phyloP scores from a whole-genome alignment of 352 stramenopile genomes.

The Pythium rishiriense region DNA sequence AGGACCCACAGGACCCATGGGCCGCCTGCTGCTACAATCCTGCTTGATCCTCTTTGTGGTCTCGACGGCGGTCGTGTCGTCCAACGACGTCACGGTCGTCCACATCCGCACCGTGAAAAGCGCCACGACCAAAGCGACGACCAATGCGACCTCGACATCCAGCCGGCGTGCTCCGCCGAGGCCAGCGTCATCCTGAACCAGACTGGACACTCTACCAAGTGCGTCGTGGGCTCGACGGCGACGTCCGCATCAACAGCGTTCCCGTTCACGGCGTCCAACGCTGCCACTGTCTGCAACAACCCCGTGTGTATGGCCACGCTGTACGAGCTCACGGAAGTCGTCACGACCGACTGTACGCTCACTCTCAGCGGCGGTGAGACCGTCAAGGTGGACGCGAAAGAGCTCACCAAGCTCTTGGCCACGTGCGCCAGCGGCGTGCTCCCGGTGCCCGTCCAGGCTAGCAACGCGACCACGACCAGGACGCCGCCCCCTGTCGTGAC shows the following conservation, averaged over 20 bases:
- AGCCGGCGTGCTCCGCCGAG: background rate
- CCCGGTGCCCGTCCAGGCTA: no score
- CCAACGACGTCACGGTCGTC: background rate
- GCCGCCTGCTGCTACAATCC: no score
- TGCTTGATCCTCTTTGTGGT: background rate
- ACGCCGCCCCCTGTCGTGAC: background rate
- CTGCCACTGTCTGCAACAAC: background rate
- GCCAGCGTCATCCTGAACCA: background rate
- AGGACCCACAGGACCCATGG: no score
- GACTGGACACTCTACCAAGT: background rate
- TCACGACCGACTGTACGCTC: background rate
- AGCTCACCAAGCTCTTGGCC: background rate
- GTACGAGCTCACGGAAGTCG: background rate
- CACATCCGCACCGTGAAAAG: background rate
- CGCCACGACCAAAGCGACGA: background rate
- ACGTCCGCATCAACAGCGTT: background rate
- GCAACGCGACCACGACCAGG: background rate
- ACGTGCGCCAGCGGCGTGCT: background rate
- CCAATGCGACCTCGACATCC: background rate
- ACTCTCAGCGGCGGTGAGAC: background rate
- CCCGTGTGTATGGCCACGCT: background rate
- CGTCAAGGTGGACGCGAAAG: background rate
- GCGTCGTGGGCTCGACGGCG: background rate
- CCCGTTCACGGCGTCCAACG: background rate
- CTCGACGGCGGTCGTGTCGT: background rate